Evolutionary conservation across 805 yeast genomes (phyloP).

Genomic region (Sungouiozyma ichnusensis): DNA sequence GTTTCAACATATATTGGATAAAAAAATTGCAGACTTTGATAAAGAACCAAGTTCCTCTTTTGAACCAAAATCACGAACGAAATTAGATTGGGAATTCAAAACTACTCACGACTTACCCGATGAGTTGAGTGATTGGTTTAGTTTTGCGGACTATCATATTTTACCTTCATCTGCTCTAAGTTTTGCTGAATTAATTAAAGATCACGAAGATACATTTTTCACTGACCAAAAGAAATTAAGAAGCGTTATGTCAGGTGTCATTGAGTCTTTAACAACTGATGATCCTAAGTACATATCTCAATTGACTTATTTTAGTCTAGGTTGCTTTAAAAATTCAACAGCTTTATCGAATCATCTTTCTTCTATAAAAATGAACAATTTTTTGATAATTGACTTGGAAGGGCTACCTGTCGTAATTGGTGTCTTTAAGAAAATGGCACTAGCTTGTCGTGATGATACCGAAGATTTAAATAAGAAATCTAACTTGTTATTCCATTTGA

Average conservation of each 20-base stretch:
- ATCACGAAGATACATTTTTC: conserved; percentile 8
- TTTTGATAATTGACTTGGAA: conserved; percentile 7
- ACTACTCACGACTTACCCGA: conserved; percentile 29
- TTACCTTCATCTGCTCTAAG: conserved; percentile 9
- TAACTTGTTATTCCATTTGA: conserved; percentile 15
- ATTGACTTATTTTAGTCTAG: conserved; percentile 21
- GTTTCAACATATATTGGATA: conserved; percentile 26
- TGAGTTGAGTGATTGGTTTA: conserved; percentile 43
- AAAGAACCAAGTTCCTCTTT: conserved; percentile 10
- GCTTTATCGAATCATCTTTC: conserved; percentile 11
- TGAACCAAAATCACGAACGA: conserved; percentile 31
- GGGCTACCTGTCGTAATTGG: conserved; percentile 9
- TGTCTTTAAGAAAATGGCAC: conserved; percentile 15
- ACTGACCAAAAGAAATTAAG: conserved; percentile 14
- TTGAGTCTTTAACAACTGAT: conserved; percentile 1
- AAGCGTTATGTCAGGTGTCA: neutral
- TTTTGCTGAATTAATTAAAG: conserved; percentile 8
- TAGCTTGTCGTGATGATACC: conserved; percentile 17
- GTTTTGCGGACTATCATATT: conserved; percentile 21
- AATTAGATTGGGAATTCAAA: conserved; percentile 33
- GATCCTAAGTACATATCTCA: conserved; percentile 9
- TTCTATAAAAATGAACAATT: conserved; percentile 16
- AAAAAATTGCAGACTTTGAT: conserved; percentile 27
- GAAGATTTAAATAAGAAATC: conserved; percentile 13
- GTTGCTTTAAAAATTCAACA: conserved; percentile 10